Base-by-base conservation (phyloP, 192 early-diverging fungal species). In the Backusella parvicylindrica region DNA sequence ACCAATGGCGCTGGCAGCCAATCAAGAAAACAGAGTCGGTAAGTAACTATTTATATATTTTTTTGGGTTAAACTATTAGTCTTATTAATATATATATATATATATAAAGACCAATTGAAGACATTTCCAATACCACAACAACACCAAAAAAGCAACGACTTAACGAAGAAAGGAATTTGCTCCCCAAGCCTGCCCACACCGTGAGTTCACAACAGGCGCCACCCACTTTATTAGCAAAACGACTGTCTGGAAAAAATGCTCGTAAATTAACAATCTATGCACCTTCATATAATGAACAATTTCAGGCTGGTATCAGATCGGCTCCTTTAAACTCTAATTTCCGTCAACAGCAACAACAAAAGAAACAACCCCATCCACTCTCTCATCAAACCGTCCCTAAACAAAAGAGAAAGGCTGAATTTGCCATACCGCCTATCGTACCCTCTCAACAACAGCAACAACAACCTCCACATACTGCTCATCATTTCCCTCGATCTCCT, bases 241-340 rank as follows among this genome's bases (percentile, higher is more conserved):
- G 77, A 81, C 53, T 83, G 77, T 40, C 78, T 70, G 82, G 76
- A 53, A 37, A 81, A 65, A 85, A 87, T 47, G 78, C 82, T 63
- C 81, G 83, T 43, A 82, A 83, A 18, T 43, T 87, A 35, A 85
- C 86, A 3, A 87, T 87, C 64, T 84, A 77, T 77, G 79, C 86
- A 9, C 86, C 86, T 2, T 82, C 86, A 2, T 87, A 87, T 37
- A 76, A 75, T 65, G 83, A 86, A 21, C 81, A 83, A 9, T 32
- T 69, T 60, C 38, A 76, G 2, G 49, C 80, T 7, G 81, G 79
- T 2, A 83, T 87, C 21, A 80, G 82, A n/a, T 85, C 86, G 38
- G 86, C 86, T 43, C 86, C 86, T 21, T 38, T 87, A 49, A 82
- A 83, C 47, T 80, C 86, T 2, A 84, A 74, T 18, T 47, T 78